Evolutionary conservation across 2,329 filamentous ascomycete genomes (phyloP).

Genomic region (Grosmannia serpens): DNA sequence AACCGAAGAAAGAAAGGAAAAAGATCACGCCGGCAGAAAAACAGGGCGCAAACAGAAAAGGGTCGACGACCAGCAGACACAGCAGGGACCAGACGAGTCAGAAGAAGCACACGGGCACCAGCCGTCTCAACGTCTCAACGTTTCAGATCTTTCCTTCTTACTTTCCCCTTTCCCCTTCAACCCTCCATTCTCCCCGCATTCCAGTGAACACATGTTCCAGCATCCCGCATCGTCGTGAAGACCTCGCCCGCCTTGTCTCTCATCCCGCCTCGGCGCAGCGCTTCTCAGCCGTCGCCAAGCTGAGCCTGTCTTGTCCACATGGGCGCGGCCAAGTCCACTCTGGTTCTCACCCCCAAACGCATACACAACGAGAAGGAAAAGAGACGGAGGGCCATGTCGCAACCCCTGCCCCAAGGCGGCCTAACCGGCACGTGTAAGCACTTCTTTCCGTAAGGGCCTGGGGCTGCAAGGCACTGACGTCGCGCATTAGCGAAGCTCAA

Average conservation of each 20-base stretch:
- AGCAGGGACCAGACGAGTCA: neutral
- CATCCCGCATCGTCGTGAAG: neutral
- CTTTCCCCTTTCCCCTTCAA: neutral
- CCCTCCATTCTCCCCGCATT: neutral
- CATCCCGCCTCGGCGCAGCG: neutral
- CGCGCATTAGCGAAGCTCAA: constrained; percentile 52
- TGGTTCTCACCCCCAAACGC: constrained; percentile 9
- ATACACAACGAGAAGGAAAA: constrained; percentile 1
- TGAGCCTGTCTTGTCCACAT: constrained; percentile 5
- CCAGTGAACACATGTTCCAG: neutral
- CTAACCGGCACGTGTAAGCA: constrained; percentile 31
- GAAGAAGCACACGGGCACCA: neutral
- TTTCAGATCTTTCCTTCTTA: neutral
- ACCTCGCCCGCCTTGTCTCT: neutral
- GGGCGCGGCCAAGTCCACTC: constrained; percentile 12
- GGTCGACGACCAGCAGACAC: neutral
- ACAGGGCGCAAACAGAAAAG: neutral
- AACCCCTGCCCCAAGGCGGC: constrained; percentile 16
- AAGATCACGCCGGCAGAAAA: neutral
- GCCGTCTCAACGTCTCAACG: neutral
- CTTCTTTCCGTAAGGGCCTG: neutral
- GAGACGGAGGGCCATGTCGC: constrained; percentile 8
- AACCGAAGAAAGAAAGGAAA: neutral
- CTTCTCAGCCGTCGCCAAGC: neutral
- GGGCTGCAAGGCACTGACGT: neutral